phyloP scores from a whole-genome alignment of 2,329 filamentous ascomycete genomes.

The Claviceps digitariae region DNA sequence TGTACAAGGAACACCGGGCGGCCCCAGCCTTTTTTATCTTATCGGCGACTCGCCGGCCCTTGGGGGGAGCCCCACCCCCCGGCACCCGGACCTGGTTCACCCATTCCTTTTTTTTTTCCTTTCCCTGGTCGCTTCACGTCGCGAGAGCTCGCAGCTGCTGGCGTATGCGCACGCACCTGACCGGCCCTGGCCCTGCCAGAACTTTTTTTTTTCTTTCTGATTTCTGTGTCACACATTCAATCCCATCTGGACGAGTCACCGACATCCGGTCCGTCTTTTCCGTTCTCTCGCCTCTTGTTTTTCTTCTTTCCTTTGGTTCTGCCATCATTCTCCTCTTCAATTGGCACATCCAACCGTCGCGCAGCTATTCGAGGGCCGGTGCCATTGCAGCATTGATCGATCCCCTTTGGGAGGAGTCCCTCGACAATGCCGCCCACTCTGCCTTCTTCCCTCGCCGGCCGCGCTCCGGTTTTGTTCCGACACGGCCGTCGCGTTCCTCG shows the following conservation, averaged over 20 bases:
- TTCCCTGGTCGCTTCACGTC: conserved; percentile 4
- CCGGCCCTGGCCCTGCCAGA: neutral
- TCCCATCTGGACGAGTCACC: conserved; percentile 12
- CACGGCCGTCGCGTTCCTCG: conserved; percentile 36
- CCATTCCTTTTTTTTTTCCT: conserved; percentile 14
- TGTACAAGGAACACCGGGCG: neutral
- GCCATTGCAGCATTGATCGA: conserved; percentile 23
- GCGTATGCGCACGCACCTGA: neutral
- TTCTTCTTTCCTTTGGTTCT: too few species aligned
- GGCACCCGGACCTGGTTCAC: conserved; percentile 2
- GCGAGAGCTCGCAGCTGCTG: conserved; percentile 3
- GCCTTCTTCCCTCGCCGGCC: conserved; percentile 34
- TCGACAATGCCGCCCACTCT: conserved; percentile 26
- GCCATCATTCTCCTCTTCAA: conserved; percentile 12
- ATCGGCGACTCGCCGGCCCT: conserved; percentile 6
- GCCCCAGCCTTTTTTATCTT: conserved; percentile 4
- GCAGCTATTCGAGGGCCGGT: conserved; percentile 23
- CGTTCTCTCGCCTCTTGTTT: neutral
- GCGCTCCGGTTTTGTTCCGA: conserved; percentile 44
- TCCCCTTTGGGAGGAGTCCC: conserved; percentile 16
- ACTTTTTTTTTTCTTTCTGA: conserved; percentile 13
- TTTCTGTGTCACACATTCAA: conserved; percentile 7
- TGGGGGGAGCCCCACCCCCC: neutral
- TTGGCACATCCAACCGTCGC: conserved; percentile 17
- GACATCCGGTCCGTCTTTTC: conserved; percentile 8